phyloP scores from a whole-genome alignment of 306 rosid genomes.

The cucumber (Cucumis sativus) region Cucumber_9930_V3 NC_026660.2:19016501-19017000 shows the following conservation, averaged over 20 bases:
- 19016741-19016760: conserved; percentile 49
- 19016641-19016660: conserved; percentile 50
- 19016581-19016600: conserved; percentile 47
- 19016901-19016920: background rate
- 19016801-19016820: conserved; percentile 28
- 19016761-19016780: conserved; percentile 70
- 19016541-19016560: conserved; percentile 60
- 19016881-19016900: conserved; percentile 14
- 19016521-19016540: conserved; percentile 55
- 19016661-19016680: conserved; percentile 68
- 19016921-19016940: conserved; percentile 20
- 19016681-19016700: conserved; percentile 80
- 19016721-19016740: conserved; percentile 51
- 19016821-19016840: conserved; percentile 25
- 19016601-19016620: conserved; percentile 69
- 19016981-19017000: no score
- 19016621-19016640: conserved; percentile 67
- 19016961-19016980: no score
- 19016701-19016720: conserved; percentile 76
- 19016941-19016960: background rate
- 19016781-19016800: conserved; percentile 83
- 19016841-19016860: conserved; percentile 42
- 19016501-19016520: conserved; percentile 50
- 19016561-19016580: conserved; percentile 59
- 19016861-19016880: conserved; percentile 69